phyloP scores from a whole-genome alignment of 2,329 filamentous ascomycete species.

The Cercospora berteroae region DNA sequence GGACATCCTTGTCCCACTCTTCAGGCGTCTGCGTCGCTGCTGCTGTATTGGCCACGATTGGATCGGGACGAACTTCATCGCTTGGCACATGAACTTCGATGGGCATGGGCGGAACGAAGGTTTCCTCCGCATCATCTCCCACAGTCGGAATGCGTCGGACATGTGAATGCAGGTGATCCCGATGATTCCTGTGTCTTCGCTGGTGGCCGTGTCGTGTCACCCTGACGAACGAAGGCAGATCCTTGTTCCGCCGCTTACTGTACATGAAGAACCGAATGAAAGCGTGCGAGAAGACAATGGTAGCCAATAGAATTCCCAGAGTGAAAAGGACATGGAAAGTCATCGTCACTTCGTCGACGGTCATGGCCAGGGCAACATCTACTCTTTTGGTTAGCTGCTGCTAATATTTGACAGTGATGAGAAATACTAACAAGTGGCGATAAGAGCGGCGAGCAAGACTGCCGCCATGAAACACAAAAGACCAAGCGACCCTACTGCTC shows the following conservation, averaged over 20 bases:
- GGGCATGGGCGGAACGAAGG: slow-evolving; percentile 69
- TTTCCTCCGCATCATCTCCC: slow-evolving; percentile 9
- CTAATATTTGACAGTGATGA: not conserved
- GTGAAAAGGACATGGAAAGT: slow-evolving; percentile 80
- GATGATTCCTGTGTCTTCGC: slow-evolving; percentile 15
- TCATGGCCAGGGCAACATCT: slow-evolving; percentile 74
- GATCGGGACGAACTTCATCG: slow-evolving; percentile 43
- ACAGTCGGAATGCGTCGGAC: slow-evolving; percentile 22
- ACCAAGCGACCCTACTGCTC: slow-evolving; percentile 17
- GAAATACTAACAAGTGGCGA: slow-evolving; percentile 35
- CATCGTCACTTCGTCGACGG: slow-evolving; percentile 60
- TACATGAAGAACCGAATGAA: slow-evolving; percentile 69
- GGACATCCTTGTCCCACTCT: slow-evolving; percentile 28
- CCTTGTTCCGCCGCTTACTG: slow-evolving; percentile 11
- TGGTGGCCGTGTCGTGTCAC: slow-evolving; percentile 21
- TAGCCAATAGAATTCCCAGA: slow-evolving; percentile 69
- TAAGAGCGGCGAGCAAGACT: slow-evolving; percentile 32
- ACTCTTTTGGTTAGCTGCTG: slow-evolving; percentile 3
- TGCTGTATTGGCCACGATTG: slow-evolving; percentile 24
- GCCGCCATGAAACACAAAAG: slow-evolving; percentile 29
- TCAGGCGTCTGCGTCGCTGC: slow-evolving; percentile 33
- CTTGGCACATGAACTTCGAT: slow-evolving; percentile 72
- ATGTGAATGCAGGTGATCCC: slow-evolving; percentile 39
- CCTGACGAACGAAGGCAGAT: slow-evolving; percentile 20
- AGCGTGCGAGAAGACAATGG: slow-evolving; percentile 78